Evolutionary conservation across 495 filamentous ascomycete species (phyloP).

Genomic region (Thermothielavioides terrestris): DNA sequence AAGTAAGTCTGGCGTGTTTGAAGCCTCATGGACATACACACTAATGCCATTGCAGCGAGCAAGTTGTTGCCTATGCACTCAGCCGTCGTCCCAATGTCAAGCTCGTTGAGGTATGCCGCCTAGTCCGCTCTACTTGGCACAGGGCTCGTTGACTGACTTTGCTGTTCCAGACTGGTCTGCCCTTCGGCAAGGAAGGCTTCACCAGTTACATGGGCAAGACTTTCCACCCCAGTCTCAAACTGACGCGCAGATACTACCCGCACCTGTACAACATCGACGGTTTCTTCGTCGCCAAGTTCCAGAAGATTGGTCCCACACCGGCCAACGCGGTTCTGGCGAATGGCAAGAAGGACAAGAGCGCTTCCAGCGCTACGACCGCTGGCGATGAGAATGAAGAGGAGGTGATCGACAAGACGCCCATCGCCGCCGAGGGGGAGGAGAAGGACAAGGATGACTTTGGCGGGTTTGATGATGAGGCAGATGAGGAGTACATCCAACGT

Average conservation of each 20-base stretch:
- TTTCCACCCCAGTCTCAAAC: constrained; percentile 75
- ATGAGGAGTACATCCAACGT: constrained; percentile 66
- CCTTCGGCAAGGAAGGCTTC: constrained; percentile 91
- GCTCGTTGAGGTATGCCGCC: constrained; percentile 56
- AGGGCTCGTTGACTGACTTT: constrained; percentile 1
- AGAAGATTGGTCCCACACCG: constrained; percentile 75
- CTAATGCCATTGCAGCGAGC: constrained; percentile 77
- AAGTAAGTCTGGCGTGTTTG: constrained; percentile 17
- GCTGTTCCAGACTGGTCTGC: constrained; percentile 56
- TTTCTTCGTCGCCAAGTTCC: constrained; percentile 96
- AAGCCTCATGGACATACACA: constrained; percentile 30
- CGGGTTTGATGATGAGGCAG: constrained; percentile 80
- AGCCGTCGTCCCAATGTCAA: constrained; percentile 85
- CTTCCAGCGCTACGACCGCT: constrained; percentile 8
- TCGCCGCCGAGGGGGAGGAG: constrained; percentile 37
- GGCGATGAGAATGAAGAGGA: constrained; percentile 31
- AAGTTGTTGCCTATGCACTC: constrained; percentile 87
- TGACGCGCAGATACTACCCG: constrained; percentile 85
- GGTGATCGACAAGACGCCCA: constrained; percentile 43
- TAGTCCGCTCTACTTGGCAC: background rate
- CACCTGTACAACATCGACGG: constrained; percentile 96
- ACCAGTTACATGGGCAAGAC: constrained; percentile 77
- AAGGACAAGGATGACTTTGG: constrained; percentile 56
- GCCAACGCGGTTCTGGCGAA: constrained; percentile 40
- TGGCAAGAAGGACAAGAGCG: constrained; percentile 30